Evolutionary conservation across 2,329 filamentous ascomycete species (phyloP), one percentile per base, ranked within the genome.

Genomic region (Colletotrichum scovillei): DNA sequence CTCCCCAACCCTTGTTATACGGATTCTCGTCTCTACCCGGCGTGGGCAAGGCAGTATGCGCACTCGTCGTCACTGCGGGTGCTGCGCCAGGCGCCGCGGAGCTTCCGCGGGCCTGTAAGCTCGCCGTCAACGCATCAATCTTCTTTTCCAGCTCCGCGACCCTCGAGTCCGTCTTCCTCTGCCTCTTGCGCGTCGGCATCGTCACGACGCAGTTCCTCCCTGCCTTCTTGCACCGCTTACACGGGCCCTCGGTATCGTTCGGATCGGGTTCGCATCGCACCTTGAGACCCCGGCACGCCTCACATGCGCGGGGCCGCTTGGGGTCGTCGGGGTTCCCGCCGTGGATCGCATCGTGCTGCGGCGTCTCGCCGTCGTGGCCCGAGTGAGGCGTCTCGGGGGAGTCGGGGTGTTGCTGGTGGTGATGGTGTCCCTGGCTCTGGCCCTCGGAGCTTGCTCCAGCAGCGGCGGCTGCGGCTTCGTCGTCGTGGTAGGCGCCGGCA

Each of bases 71-170:
- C 78, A n/a, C 80, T 83, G 2, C n/a, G 14, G 38, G 62, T 56
- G 62, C 59, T 9, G 26, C 30, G 2, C 42, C 24, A 9, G 60
- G 59, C 32, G 75, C 76, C 16, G 78, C 72, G n/a, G 75, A 38
- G 19, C 55, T 74, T 28, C 72, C 79, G 35, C 82, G 78, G 9
- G 93, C 91, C 58, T 94, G 92, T 76, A 98, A 81, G 46, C 91
- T 95, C 7, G 94, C 94, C 8, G 94, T 97, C 80, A 98, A 81
- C 9, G 93, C 94, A 85, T 98, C 95, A 75, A 98, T 96, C 85
- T 97, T 97, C 86, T 93, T 95, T 86, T 98, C 95, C 64, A 98
- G 87, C 85, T 98, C 95, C 9, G 95, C 93, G 14, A 98, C 95
- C 64, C 95, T 89, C 76, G 91, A 96, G 81, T 97, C 95, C 67